Percentiles rank a stretch among this genome's conserved stretches.
Conservation (phyloP, 768 basidiomycete species). For the Leccinum subtestaceum region DNA sequence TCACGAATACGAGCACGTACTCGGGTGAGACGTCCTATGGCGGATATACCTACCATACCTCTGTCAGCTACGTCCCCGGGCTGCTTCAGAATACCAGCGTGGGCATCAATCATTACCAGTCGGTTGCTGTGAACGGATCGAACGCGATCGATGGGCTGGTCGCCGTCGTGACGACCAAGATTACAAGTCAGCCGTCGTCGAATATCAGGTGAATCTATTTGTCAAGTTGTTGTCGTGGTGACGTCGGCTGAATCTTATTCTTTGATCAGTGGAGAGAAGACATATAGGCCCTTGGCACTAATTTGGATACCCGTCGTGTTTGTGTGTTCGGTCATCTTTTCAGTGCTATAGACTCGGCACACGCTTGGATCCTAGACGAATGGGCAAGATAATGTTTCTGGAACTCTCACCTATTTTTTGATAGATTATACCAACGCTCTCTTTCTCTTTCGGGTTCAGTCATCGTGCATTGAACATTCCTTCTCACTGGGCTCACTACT, state of each 20-base stretch:
- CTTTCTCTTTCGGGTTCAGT: neutral
- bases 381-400: neutral
- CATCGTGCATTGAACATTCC: neutral
- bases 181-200: constrained; percentile 41
- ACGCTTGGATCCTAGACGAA: too few species aligned
- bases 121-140: constrained; percentile 49
- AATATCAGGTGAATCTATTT: constrained; percentile 22
- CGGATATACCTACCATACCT: constrained; percentile 72
- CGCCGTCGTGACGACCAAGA: constrained; percentile 70
- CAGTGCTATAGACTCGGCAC: constrained; percentile 10
- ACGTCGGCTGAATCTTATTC: constrained; percentile 1
- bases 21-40: constrained; percentile 59
- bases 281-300: constrained; percentile 5
- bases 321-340: constrained; percentile 8
- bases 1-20: constrained; percentile 53
- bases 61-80: constrained; percentile 66
- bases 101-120: constrained; percentile 65
- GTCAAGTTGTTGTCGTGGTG: neutral
- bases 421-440: neutral
- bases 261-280: constrained; percentile 4
- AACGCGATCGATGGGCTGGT: constrained; percentile 81
- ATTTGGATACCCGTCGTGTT: constrained; percentile 18
- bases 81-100: constrained; percentile 65
- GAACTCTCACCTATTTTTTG: neutral
- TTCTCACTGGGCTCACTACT: neutral